A percentile compares a stretch with the other conserved stretches of the same genome.
Conservation (phyloP, 306 rosid genomes). For the Spatholobus suberectus region DNA sequence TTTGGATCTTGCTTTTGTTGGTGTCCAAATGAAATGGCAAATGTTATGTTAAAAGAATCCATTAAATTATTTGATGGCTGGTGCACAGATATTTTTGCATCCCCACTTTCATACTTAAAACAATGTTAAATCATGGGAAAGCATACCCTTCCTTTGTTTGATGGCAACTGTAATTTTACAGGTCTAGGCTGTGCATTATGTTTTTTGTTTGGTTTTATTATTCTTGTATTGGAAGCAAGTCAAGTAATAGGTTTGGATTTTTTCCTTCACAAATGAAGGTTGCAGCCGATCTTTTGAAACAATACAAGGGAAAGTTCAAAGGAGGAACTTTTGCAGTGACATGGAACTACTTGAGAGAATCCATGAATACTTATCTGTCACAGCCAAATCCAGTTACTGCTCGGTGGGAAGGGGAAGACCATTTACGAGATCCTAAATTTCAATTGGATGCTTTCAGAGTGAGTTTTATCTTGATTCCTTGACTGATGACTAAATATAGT, state of each 20-base stretch:
- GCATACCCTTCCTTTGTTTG: conserved; percentile 2
- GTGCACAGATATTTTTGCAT: conserved; percentile 13
- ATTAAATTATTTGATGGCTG: conserved; percentile 17
- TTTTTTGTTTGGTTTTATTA: conserved; percentile 12
- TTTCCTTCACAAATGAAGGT: conserved; percentile 61
- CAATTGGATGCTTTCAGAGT: conserved; percentile 98
- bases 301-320: conserved; percentile 80
- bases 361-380: conserved; percentile 90
- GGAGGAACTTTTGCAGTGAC: conserved; percentile 91
- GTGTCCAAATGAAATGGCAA: conserved; percentile 14
- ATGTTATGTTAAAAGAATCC: conserved; percentile 8
- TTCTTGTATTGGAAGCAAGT: conserved; percentile 10
- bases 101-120: background rate
- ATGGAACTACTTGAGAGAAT: conserved; percentile 90
- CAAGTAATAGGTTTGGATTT: conserved; percentile 9
- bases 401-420: conserved; percentile 92
- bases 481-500: background rate
- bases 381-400: conserved; percentile 97
- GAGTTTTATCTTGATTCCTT: conserved; percentile 52
- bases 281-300: conserved; percentile 87
- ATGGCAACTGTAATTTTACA: conserved; percentile 11
- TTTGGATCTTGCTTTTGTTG: conserved; percentile 31
- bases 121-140: background rate
- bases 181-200: conserved; percentile 1
- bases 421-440: conserved; percentile 87